These are phyloP conservation scores for Hyphopichia homilentoma DNA, from an alignment of 805 yeast genomes.

Conservation along the genomic window DNA sequence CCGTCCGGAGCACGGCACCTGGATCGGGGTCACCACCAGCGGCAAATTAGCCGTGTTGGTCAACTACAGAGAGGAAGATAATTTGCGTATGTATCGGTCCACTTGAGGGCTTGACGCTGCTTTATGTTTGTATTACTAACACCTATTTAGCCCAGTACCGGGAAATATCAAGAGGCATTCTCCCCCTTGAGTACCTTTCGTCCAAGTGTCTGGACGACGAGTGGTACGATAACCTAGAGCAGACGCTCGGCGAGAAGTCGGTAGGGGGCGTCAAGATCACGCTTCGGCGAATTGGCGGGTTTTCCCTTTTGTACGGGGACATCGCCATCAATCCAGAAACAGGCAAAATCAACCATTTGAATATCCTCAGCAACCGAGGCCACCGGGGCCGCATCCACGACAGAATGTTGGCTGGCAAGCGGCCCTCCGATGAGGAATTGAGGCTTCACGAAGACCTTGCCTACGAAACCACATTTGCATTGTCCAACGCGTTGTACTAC, in stretches of 20 bases:
- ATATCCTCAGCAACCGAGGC: slow-evolving; percentile 50
- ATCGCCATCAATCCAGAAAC: slow-evolving; percentile 21
- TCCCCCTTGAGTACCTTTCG: slow-evolving; percentile 45
- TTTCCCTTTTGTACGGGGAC: slow-evolving; percentile 56
- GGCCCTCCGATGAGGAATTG: slow-evolving; percentile 10
- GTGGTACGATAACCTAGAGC: slow-evolving; percentile 41
- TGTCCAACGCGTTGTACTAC: slow-evolving; percentile 64
- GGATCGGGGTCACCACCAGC: slow-evolving; percentile 70
- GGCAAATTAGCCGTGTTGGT: slow-evolving; percentile 72
- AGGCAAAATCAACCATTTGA: slow-evolving; percentile 30
- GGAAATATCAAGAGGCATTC: slow-evolving; percentile 49
- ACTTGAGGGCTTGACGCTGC: slow-evolving; percentile 3
- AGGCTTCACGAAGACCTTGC: slow-evolving; percentile 15
- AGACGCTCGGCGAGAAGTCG: slow-evolving; percentile 7
- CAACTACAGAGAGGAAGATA: slow-evolving; percentile 57
- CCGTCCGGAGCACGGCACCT: slow-evolving; percentile 76
- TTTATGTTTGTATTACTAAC: slow-evolving; percentile 11
- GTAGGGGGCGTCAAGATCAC: slow-evolving; percentile 8
- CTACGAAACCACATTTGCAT: slow-evolving; percentile 43
- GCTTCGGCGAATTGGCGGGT: slow-evolving; percentile 52
- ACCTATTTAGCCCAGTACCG: slow-evolving; percentile 16
- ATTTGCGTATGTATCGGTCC: slow-evolving; percentile 13
- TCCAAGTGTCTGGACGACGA: slow-evolving; percentile 31
- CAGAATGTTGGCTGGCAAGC: slow-evolving; percentile 7
- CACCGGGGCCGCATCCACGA: slow-evolving; percentile 33